Base-by-base conservation (phyloP, 2,329 filamentous ascomycete genomes). In the Fusarium cyanostomum region DNA sequence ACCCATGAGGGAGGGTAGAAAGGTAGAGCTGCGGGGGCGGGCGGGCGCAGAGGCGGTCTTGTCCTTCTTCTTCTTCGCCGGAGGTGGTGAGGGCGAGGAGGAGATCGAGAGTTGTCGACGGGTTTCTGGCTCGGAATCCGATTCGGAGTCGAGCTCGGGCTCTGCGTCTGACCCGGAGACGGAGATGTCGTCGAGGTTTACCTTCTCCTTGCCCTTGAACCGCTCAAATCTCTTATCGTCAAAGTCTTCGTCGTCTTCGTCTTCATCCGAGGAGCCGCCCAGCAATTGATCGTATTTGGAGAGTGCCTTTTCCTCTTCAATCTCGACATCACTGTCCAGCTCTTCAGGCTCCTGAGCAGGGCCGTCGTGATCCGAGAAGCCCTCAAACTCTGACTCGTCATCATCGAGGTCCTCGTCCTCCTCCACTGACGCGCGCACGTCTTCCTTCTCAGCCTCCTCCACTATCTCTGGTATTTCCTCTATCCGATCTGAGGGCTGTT, bases 1-100 rank as follows among this genome's bases (percentile, higher is more conserved):
- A 16, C 88, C 89, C 84, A 92, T 92, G 13, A 95, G 84, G 1
- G 88, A 87, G 0, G 92, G 92, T 2, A 95, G 79, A 72, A 93
- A 92, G 0, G 85, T 85, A 1, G 90, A 86, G 52, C 77, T 77
- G 37, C 63, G 67, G 1, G 64, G 59, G 2, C 61, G 64, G 16
- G 57, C 41, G 12, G 63, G 27, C 5, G 44, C 41, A 10, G 58
- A 33, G 4, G 39, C 52, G 21, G 49, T 44, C 62, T 69, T 76
- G 15, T 68, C 53, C 59, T 75, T 79, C 52, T 77, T 79, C 21
- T 67, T 54, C 45, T 71, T 72, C 13, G 66, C 59, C 10, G 73
- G 74, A 5, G 70, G 69, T n/a, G 74, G 76, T 4, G 74, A 77
- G 7, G 74, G 75, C 0, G 73, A 77, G 7, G 72, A 73, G 1